Evolutionary conservation across 164 flowering plant genomes (phyloP).

Genomic region (Dillenia turbinata): DNA sequence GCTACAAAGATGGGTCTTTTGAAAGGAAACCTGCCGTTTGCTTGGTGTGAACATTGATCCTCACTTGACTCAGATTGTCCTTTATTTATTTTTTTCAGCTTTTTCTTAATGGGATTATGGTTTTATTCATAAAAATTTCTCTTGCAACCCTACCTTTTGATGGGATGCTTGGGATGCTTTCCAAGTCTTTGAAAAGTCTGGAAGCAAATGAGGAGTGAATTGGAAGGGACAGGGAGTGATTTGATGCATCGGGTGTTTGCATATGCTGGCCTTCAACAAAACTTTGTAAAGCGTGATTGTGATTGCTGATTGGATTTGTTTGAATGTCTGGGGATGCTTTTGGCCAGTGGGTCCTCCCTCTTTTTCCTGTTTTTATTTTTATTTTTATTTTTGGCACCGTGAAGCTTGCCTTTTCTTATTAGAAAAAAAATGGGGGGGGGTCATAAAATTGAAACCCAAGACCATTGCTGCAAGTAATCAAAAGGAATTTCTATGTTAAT

Average conservation of each 20-base stretch:
- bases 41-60: neutral
- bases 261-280: conserved; percentile 22
- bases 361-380: no score
- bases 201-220: neutral
- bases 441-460: no score
- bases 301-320: conserved; percentile 24
- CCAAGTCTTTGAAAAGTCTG: conserved; percentile 15
- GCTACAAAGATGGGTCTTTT: no score
- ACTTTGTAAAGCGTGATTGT: conserved; percentile 18
- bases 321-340: conserved; percentile 25
- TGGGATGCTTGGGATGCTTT: conserved; percentile 29
- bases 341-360: no score
- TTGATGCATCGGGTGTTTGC: conserved; percentile 20
- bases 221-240: conserved; percentile 11
- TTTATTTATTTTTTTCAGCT: neutral
- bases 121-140: neutral
- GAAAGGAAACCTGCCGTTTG: no score
- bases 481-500: no score
- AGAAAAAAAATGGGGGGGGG: no score
- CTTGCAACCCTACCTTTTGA: conserved; percentile 27
- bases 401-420: no score
- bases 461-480: no score
- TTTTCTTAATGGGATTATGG: neutral
- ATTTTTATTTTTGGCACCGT: no score
- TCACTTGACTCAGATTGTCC: neutral